Base-by-base conservation (phyloP, 352 stramenopile genomes). In the Phytophthora constricta region DNA sequence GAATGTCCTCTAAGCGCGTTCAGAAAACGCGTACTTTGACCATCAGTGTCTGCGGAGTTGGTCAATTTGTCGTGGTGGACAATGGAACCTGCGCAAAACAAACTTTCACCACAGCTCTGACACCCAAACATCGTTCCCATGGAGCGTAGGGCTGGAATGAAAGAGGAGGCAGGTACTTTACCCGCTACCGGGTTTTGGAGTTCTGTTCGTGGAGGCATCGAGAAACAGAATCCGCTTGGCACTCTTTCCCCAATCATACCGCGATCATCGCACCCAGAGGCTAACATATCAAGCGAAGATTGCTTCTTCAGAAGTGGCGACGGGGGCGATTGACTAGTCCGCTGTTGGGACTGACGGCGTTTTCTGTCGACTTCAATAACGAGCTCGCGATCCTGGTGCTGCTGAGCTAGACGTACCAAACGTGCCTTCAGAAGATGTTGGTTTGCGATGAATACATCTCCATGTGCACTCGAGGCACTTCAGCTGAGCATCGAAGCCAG, bases 401-500 rank as follows among this genome's bases (percentile, higher is more conserved):
- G 74, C 25, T 85, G 72, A 11, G 43, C 66, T n/a, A 91, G 52
- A 8, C n/a, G 42, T 25, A 23, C 45, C 22, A 89, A 58, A 19
- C 78, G 79, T 10, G 53, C 52, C 47, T 80, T 76, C 0, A 96
- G 72, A 57, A 96, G 55, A 31, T 93, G 64, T 61, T 97, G 89
- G 51, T 96, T 86, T 13, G 91, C 87, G 11, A 65, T 58, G 34
- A 93, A 93, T 19, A 97, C 74, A 37, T 97, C 74, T 17, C 84
- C 82, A 1, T 79, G 46, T 7, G 87, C 72, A n/a, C 14, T 90
- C 85, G 4, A 96, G 85, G 34, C 73, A 91, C 22, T 83, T 80
- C 7, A 97, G 70, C 61, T 97, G 90, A 16, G 80, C 70, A 61
- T 97, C 88, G 57, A 98, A 98, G 17, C 91, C 88, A 28, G 66